A percentile compares a stretch with the other conserved stretches of the same genome.
Evolutionary conservation across 1,284 basidiomycete genomes (phyloP).

Genomic region (Stygiomarasmius scandens): DNA sequence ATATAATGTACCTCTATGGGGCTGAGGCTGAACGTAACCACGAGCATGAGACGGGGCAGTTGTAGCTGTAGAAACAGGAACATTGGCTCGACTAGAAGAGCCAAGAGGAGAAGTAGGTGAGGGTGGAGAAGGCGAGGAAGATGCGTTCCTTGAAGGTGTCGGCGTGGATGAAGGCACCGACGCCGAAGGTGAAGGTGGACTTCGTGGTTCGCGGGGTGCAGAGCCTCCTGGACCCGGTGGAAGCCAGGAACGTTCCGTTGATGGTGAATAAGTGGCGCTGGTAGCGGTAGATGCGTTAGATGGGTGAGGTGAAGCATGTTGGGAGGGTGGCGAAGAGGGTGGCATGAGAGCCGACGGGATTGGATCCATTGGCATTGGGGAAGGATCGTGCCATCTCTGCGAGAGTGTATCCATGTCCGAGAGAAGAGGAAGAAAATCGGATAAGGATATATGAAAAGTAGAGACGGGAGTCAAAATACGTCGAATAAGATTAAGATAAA

Average conservation of each 20-base stretch:
- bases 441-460: no score
- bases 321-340: slow-evolving; percentile 11
- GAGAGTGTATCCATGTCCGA: slow-evolving; percentile 4
- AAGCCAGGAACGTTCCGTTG: background rate
- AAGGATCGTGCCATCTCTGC: slow-evolving; percentile 74
- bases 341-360: slow-evolving; percentile 23
- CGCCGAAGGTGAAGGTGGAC: background rate
- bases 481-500: slow-evolving; percentile 7
- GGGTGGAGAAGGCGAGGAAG: no score
- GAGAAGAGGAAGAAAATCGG: no score
- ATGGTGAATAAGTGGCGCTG: no score
- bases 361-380: slow-evolving; percentile 58
- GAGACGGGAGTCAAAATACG: no score
- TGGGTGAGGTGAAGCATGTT: background rate
- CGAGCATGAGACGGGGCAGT: no score
- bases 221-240: background rate
- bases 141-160: background rate
- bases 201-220: background rate
- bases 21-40: slow-evolving; percentile 12
- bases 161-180: background rate
- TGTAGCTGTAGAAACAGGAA: no score
- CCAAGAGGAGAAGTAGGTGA: no score
- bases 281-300: background rate
- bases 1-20: slow-evolving; percentile 19
- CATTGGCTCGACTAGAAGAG: no score